Percentiles rank a stretch among this genome's conserved stretches.
Evolutionary conservation across 371 early-diverging fungal genomes (phyloP).

Genomic region (Syncephalastrum racemosum): DNA sequence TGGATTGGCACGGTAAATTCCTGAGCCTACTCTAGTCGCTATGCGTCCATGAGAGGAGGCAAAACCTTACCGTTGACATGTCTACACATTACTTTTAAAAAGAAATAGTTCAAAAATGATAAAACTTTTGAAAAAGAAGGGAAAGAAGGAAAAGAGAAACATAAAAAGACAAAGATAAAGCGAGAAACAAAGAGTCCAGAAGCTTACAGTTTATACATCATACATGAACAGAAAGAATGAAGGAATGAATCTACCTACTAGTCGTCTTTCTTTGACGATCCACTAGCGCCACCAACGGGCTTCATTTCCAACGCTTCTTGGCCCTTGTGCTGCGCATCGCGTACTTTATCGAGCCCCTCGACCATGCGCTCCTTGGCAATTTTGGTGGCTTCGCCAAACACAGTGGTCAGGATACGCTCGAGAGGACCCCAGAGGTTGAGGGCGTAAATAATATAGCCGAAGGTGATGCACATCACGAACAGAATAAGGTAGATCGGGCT

Average conservation of each 20-base stretch:
- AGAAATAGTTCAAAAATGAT: slow-evolving; percentile 10
- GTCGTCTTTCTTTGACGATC: not conserved
- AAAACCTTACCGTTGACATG: slow-evolving; percentile 45
- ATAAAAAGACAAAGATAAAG: not conserved
- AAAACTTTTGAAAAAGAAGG: not conserved
- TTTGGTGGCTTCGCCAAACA: slow-evolving; percentile 40
- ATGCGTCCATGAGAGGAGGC: slow-evolving; percentile 36
- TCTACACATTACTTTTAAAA: not conserved
- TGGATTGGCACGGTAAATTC: slow-evolving; percentile 38
- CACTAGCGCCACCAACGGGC: not conserved
- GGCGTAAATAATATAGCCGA: slow-evolving; percentile 62
- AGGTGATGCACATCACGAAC: slow-evolving; percentile 40
- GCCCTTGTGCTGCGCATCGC: slow-evolving; percentile 15
- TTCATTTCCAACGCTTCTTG: slow-evolving; percentile 16
- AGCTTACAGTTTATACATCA: not conserved
- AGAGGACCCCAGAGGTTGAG: slow-evolving; percentile 71
- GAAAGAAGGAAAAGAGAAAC: slow-evolving; percentile 20
- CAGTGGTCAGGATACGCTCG: slow-evolving; percentile 45
- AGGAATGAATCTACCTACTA: slow-evolving; percentile 8
- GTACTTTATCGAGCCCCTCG: slow-evolving; percentile 25
- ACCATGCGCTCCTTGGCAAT: slow-evolving; percentile 36
- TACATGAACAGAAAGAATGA: not conserved
- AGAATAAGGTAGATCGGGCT: slow-evolving; percentile 81
- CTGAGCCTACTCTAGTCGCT: slow-evolving; percentile 41
- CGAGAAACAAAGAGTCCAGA: not conserved